Base-by-base conservation (phyloP, 1,284 basidiomycete genomes). In the Volvariella surrecta region DNA sequence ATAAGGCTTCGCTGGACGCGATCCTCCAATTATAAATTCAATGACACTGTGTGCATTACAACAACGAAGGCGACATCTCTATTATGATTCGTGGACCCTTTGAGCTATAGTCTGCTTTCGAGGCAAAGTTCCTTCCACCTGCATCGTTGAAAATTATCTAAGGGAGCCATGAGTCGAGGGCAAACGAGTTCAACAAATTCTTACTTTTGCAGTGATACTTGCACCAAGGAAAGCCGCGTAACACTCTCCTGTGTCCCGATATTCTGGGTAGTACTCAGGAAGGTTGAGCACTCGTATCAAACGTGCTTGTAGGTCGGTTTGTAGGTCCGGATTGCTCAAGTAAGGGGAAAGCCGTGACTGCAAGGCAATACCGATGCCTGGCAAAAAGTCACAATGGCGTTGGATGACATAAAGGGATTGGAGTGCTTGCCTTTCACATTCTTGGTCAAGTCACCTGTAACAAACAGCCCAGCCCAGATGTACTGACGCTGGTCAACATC, bases 191-290 rank as follows among this genome's bases (percentile, higher is more conserved):
- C 40, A 4, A 30, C 24, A 40, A 37, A n/a, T 35, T 57, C 71
- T 49, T 47, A 88, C 89, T 71, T 93, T 94, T 16, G 88, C 88
- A 20, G 86, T 76, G 54, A 95, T 89, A 49, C 81, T 85, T n/a
- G 80, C 76, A 1, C 92, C 92, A 39, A 95, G 64, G 69, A 93
- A 96, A 6, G 85, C 83, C 1, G 89, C 86, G 17, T 88, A 67
- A 1, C 88, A 85, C 38, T 88, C 84, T 0, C 89, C 86, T 35
- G 80, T 82, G 40, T 92, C 87, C 49, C 89, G 77, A 58, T 88
- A 96, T 58, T 95, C 90, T 7, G 86, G 83, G 60, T 93, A 95
- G 62, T 95, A 95, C 19, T 95, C 91, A 10, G 92, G 92, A n/a
- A 94, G 77, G 37, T 67, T 75, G 41, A 92, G 59, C 9, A 84